Evolutionary conservation across 2,329 filamentous ascomycete species (phyloP), one percentile per base, ranked within the genome.

Genomic region (Stagonosporopsis chrysanthemi): DNA sequence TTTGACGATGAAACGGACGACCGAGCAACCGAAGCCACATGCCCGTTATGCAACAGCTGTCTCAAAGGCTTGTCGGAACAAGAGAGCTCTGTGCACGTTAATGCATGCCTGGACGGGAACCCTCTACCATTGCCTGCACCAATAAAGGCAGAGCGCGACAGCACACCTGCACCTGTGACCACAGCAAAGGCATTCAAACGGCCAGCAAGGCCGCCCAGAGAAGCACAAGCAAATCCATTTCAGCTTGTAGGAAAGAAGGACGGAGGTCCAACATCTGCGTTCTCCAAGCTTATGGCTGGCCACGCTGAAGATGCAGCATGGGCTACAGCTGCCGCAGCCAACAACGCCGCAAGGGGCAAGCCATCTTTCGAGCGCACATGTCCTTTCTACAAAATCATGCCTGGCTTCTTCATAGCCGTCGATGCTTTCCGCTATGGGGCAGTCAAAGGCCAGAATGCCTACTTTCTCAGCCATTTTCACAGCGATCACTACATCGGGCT

Each of bases 301-400:
- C 92, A 97, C 68, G 91, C 90, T 5, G 95, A 99, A 79, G 90
- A 96, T 73, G 84, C 87, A 1, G 95, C 95, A 1, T 99, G 95
- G 95, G 88, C 90, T 1, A 87, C 86, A 33, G 95, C 95, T 12
- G 92, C 94, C 0, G 90, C 91, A 1, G 83, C 90, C 1, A 92
- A 97, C 73, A 80, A 85, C 26, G 85, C 90, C 1, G 88, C 92
- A 2, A 85, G 91, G 38, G 94, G 95, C 22, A 95, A 92, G 71
- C 91, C 90, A 17, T 89, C 93, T 0, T 95, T 94, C 69, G 86
- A 94, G 70, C 86, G 95, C 45, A 97, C 92, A 0, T 99, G 95
- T 71, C 95, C 95, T 0, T 99, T 99, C 70, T 99, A 99, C 81
- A 99, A 99, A 77, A 97, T 98, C 62, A 88, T 99, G 79, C 93